Conservation (phyloP, 805 yeast species). For the Cyberlindnera euphorbiae region DNA sequence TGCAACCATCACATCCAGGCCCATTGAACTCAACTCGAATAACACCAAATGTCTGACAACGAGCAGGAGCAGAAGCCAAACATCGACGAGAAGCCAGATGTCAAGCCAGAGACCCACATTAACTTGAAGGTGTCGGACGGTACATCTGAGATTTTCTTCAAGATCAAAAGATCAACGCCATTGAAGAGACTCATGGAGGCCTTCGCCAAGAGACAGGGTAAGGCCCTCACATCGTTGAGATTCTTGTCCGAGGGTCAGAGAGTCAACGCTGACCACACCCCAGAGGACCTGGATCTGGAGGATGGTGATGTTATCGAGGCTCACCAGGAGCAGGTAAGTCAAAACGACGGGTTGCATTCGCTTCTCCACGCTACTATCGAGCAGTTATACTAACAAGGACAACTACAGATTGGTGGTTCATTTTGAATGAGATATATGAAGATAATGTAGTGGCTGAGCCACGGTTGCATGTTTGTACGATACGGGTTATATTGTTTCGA, state of each 20-base stretch:
- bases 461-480: no score
- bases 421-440: not conserved
- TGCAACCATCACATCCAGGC: no score
- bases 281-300: conserved; percentile 87
- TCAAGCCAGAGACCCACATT: conserved; percentile 75
- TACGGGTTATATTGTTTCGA: no score
- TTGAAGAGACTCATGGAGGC: conserved; percentile 95
- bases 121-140: conserved; percentile 94
- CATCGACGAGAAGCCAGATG: conserved; percentile 38
- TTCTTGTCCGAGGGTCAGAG: conserved; percentile 93
- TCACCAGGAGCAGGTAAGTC: conserved; percentile 87
- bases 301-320: conserved; percentile 97
- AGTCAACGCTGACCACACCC: conserved; percentile 82
- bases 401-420: conserved; percentile 18
- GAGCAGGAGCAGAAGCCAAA: conserved; percentile 32
- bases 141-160: conserved; percentile 89
- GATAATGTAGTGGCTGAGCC: not conserved
- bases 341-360: no score
- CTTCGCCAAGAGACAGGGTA: conserved; percentile 96
- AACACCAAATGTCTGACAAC: conserved; percentile 27
- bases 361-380: no score
- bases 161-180: conserved; percentile 88
- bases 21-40: no score
- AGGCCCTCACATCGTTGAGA: conserved; percentile 73
- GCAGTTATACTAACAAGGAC: conserved; percentile 24